A percentile compares a stretch with the other conserved stretches of the same genome.
phyloP scores from a whole-genome alignment of 345 rosid genomes.

The Boechera divaricarpa region DNA sequence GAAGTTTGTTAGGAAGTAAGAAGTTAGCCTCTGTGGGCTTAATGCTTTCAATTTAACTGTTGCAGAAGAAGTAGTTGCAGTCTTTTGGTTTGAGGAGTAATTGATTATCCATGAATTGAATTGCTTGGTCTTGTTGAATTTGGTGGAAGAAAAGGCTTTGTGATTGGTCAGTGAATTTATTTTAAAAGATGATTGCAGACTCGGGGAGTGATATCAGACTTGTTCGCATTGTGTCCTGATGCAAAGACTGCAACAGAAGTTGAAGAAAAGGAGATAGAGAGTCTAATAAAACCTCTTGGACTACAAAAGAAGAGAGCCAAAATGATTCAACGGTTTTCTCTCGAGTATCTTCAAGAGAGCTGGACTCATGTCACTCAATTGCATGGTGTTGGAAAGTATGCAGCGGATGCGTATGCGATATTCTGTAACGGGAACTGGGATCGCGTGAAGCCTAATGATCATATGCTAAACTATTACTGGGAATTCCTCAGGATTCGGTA shows the following conservation, averaged over 20 bases:
- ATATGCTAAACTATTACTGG: conserved; percentile 79
- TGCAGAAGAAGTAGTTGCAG: conserved; percentile 4
- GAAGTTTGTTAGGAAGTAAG: conserved; percentile 5
- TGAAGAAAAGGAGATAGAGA: conserved; percentile 51
- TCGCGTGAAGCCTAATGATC: conserved; percentile 65
- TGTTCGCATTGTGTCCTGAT: conserved; percentile 69
- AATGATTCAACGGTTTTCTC: conserved; percentile 62
- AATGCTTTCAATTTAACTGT: not conserved
- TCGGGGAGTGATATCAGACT: conserved; percentile 48
- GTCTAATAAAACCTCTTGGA: conserved; percentile 59
- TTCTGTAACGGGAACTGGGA: conserved; percentile 88
- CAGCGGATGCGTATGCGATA: conserved; percentile 89
- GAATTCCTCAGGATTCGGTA: conserved; percentile 51
- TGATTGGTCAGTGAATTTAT: not conserved
- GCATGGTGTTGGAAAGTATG: conserved; percentile 85
- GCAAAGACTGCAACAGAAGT: conserved; percentile 65
- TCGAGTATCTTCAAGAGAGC: conserved; percentile 63
- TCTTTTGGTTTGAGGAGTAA: not conserved
- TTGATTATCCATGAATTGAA: not conserved
- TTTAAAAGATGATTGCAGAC: conserved; percentile 48
- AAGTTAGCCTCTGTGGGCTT: not conserved
- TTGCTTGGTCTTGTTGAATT: conserved; percentile 9
- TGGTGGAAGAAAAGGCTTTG: conserved; percentile 3
- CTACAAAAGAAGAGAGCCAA: conserved; percentile 63
- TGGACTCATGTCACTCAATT: conserved; percentile 90